Percentiles rank a stretch among this genome's conserved stretches.
phyloP scores from a whole-genome alignment of 2,329 filamentous ascomycete species.

The Fusarium brachygibbosum region DNA sequence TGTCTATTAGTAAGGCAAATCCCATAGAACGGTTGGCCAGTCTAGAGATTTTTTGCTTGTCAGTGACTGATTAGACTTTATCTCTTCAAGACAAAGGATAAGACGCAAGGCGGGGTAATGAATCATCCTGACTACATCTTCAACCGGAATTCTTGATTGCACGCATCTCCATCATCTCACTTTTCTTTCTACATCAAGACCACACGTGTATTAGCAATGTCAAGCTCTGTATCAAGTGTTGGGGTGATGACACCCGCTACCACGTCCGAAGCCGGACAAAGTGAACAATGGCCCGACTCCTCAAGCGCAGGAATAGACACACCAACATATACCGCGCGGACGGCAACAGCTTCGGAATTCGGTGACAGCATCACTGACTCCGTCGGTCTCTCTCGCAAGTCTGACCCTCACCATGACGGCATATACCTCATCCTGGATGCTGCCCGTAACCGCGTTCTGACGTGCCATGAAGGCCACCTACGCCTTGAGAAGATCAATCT shows the following conservation, averaged over 20 bases:
- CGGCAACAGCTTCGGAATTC: neutral
- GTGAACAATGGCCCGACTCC: neutral
- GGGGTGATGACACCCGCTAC: neutral
- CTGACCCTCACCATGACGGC: neutral
- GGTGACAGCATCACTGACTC: neutral
- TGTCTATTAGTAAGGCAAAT: neutral
- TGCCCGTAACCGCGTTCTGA: neutral
- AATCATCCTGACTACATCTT: neutral
- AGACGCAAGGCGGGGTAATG: neutral
- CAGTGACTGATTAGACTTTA: neutral
- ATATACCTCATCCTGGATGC: neutral
- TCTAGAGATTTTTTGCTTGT: neutral
- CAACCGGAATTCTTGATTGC: too few species aligned
- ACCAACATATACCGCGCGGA: neutral
- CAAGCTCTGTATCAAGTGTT: neutral
- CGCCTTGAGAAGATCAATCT: neutral
- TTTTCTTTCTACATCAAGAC: rapidly evolving
- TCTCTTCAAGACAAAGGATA: neutral
- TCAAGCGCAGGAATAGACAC: neutral
- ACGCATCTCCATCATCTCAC: neutral
- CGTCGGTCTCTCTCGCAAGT: neutral
- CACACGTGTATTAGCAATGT: neutral
- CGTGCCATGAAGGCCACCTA: neutral
- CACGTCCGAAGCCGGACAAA: neutral
- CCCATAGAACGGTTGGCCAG: neutral